These are phyloP conservation scores for Blastocystis sp. DNA, from an alignment of 352 stramenopile species.

Conservation along the genomic window DNA sequence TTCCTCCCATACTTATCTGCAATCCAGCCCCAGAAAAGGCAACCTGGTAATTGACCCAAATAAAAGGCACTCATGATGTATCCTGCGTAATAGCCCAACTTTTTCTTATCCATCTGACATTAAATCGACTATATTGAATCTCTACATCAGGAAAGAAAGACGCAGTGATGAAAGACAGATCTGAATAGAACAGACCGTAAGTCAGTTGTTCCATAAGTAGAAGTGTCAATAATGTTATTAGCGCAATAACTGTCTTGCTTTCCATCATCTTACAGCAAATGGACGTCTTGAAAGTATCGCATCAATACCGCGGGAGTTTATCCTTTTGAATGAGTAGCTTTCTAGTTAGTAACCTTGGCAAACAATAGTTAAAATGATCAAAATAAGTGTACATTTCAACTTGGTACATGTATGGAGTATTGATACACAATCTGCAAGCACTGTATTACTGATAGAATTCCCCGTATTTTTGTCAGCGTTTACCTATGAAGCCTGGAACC, in stretches of 20 bases:
- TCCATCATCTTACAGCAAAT: no score
- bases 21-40: constrained; percentile 45
- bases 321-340: no score
- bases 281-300: no score
- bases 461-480: no score
- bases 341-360: no score
- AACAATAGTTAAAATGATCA: no score
- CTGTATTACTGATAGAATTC: no score
- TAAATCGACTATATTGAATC: background rate
- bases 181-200: constrained; percentile 29
- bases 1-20: constrained; percentile 14
- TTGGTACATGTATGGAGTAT: no score
- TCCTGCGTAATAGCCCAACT: constrained; percentile 56
- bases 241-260: background rate
- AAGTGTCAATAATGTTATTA: background rate
- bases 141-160: constrained; percentile 2
- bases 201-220: background rate
- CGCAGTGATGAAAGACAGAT: constrained; percentile 26
- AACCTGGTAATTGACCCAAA: constrained; percentile 39
- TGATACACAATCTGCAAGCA: no score
- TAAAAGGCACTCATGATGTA: constrained; percentile 22
- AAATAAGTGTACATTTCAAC: no score
- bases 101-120: constrained; percentile 17
- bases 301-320: no score
- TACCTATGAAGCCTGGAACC: no score